Base-by-base conservation (phyloP, 306 rosid species). In the Cucurbita moschata region DNA sequence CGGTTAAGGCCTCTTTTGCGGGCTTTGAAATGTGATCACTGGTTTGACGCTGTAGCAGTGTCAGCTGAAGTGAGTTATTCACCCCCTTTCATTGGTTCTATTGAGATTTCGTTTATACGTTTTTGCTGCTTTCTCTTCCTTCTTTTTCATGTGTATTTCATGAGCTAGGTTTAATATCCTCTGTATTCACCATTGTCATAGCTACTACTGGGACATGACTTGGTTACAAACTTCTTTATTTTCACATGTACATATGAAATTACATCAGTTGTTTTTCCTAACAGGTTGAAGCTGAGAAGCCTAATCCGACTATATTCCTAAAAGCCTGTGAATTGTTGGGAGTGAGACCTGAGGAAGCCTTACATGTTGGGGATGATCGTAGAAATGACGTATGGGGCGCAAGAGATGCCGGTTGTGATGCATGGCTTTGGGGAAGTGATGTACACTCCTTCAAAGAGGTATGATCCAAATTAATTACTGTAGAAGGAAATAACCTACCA, bases 401-500 rank as follows among this genome's bases (percentile, higher is more conserved):
- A 13, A 85, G 98, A 89, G 98, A 87, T 86, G 98, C 98, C 14
- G 98, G 98, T 53, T 94, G 98, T 77, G 98, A 94, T 83, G 98
- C 95, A 74, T 90, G 88, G 97, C 98, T 94, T 79, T 94, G 98
- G 97, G 98, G 98, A 79, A 90, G 89, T 73, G 98, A 94, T 82
- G 97, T 94, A 79, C 83, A 86, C 83, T 89, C 98, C 81, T 94
- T 94, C 71, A 85, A 77, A 77, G 95, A 94, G 98, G 98, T 94
- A 86, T 54, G 35, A 30, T 67, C 40, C 18, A 42, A n/a, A n/a
- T 66, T n/a, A 66, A 15, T 44, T 7, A 46, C 72, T 16, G 35
- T 3, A 30, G 35, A 30, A 30, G 35, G 35, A 30, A 30, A 30
- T 30, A 30, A 30, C 35, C 26, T 44, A 66, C 51, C 35, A 16